Conservation (phyloP, 75 land plant genomes). For the Ceratopteris richardii region DNA sequence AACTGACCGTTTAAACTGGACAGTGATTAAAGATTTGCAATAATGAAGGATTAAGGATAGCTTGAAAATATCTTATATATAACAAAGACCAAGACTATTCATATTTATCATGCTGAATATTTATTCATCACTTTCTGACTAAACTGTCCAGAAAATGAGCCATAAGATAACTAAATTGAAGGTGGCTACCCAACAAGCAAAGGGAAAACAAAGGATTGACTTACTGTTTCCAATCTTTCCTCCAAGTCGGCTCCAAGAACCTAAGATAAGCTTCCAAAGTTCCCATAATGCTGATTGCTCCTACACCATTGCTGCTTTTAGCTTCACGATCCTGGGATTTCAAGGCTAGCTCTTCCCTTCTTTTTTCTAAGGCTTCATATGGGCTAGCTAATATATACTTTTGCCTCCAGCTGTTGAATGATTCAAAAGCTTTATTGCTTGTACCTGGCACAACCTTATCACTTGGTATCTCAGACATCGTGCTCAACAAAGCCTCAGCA, state of each 20-base stretch:
- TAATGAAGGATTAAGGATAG: too few species aligned
- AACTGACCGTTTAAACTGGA: too few species aligned
- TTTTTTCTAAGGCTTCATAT: conserved; percentile 14
- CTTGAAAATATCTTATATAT: too few species aligned
- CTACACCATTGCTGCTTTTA: conserved; percentile 34
- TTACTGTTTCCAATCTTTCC: conserved; percentile 79
- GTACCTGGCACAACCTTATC: neutral
- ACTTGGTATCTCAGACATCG: neutral
- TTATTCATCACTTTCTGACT: too few species aligned
- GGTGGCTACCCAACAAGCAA: too few species aligned
- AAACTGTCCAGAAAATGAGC: too few species aligned
- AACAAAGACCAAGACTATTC: too few species aligned
- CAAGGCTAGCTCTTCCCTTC: conserved; percentile 9
- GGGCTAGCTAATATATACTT: conserved; percentile 25
- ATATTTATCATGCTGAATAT: too few species aligned
- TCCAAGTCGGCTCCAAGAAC: conserved; percentile 62
- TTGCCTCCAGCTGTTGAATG: conserved; percentile 12
- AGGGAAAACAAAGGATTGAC: too few species aligned
- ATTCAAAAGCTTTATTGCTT: neutral
- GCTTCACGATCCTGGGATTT: conserved; percentile 3
- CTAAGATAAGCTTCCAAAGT: conserved; percentile 69
- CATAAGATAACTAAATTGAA: too few species aligned
- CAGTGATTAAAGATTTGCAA: too few species aligned
- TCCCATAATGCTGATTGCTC: conserved; percentile 42
- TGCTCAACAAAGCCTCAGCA: neutral